phyloP scores from a whole-genome alignment of 2,329 filamentous ascomycete species.

The Cladosporium sp. region DNA sequence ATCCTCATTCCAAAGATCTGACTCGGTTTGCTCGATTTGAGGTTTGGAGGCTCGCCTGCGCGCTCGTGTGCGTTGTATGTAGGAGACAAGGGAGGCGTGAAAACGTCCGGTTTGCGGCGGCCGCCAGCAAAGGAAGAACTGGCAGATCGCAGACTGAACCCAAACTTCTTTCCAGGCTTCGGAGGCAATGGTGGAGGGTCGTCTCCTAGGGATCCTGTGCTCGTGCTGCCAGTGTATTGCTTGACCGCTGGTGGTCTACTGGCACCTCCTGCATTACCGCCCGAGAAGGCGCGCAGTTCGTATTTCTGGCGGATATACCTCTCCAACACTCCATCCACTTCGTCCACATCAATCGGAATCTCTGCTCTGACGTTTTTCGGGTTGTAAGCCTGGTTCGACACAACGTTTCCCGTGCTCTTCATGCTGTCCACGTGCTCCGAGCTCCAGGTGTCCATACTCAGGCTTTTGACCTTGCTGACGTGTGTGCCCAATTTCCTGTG shows the following conservation, averaged over 20 bases:
- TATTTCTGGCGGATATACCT: constrained; percentile 95
- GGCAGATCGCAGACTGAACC: constrained; percentile 65
- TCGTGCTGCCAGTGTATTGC: constrained; percentile 58
- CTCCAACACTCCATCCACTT: constrained; percentile 92
- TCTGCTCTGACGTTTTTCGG: constrained; percentile 78
- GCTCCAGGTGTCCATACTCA: constrained; percentile 98
- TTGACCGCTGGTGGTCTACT: constrained; percentile 37
- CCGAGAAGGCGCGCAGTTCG: constrained; percentile 61
- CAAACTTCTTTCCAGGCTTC: constrained; percentile 61
- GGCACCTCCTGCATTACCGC: constrained; percentile 36
- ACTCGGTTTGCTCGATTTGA: constrained; percentile 58
- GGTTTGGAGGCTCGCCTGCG: constrained; percentile 24
- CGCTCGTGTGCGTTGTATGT: constrained; percentile 32
- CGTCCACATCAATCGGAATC: constrained; percentile 85
- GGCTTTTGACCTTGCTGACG: constrained; percentile 96
- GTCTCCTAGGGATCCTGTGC: constrained; percentile 50
- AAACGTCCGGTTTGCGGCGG: constrained; percentile 52
- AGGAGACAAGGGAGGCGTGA: constrained; percentile 39
- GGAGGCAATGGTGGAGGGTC: constrained; percentile 60
- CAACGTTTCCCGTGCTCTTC: constrained; percentile 84
- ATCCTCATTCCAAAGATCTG: constrained; percentile 39
- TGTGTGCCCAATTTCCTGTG: constrained; percentile 97
- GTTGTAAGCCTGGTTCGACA: constrained; percentile 88
- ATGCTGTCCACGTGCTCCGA: constrained; percentile 98
- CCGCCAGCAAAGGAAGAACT: constrained; percentile 67